Evolutionary conservation across 1,139 yeast species (phyloP), one percentile per base, ranked within the genome.

Genomic region (Nadsonia commutata): DNA sequence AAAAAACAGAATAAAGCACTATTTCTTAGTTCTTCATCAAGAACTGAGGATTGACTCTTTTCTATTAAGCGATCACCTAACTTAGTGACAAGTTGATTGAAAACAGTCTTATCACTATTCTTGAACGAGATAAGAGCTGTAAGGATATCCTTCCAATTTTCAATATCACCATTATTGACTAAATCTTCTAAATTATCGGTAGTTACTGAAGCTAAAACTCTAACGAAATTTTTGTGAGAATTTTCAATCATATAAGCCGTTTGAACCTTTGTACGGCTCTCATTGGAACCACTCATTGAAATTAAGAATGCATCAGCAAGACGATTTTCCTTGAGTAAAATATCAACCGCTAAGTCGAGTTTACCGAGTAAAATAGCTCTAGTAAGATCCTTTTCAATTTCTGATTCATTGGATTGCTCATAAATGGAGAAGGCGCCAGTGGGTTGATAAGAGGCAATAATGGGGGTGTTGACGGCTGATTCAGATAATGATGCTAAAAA

Each of bases 81-180:
- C 50, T 69, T 71, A 37, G 76, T 65, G 52, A 83, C 72, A 49
- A 79, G 72, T 7, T 63, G 54, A 52, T 74, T 72, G 59, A 74
- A 80, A 40, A 52, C 46, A 2, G 63, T 64, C 3, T 63, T 58
- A 17, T 53, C 55, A 22, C 65, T 69, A 48, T 62, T 53, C 43
- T 76, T 63, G 55, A 74, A 80, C 4, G 83, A 72, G 44, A 77
- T 63, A 45, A 88, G 72, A 21, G 86, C 72, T 36, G 72, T 68
- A n/a, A 90, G 83, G 52, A 83, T 76, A 44, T 79, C 80, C 55
- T 76, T 80, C 98, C 98, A 93, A 52, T 83, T 78, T 5, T 70
- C 56, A 39, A 86, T 78, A 55, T 82, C 80, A 20, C 85, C 83
- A 56, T 88, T 79, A 31, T 73, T 71, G 33, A 85, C 93, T 50